Evolutionary conservation across 2,329 filamentous ascomycete genomes (phyloP), one percentile per base, ranked within the genome.

Genomic region (Neofusicoccum umdonicola): DNA sequence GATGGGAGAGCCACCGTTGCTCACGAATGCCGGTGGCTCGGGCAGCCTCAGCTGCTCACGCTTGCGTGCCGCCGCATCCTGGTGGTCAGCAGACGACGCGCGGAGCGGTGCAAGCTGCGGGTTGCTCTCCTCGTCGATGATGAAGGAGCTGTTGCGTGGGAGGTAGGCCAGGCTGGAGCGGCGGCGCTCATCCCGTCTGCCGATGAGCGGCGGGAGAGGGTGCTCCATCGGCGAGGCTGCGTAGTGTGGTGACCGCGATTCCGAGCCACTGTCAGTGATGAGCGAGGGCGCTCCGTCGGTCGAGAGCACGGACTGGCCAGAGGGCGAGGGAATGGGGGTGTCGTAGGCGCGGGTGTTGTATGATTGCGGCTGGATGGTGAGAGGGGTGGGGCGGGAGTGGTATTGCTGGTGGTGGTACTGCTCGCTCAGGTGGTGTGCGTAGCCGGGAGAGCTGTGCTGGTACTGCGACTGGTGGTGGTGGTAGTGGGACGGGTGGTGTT

Each of bases 251-350:
- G 81, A 83, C 56, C 81, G 76, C 3, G 80, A 78, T 66, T 80
- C 76, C 31, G 80, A 82, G 19, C 80, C 81, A 56, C 73, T 78
- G 74, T 95, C 91, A 0, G 90, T 92, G 57, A 91, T 82, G 67
- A 92, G 82, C 1, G 89, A 90, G 6, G 89, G 89, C 4, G 88
- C 86, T 35, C 82, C 81, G 50, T 90, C 88, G 15, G 84, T 79
- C 2, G 89, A 91, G 44, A 84, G 82, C 62, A 88, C 86, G 2
- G 87, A 89, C 69, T 83, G 85, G 60, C 85, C 82, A 15, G 80
- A 82, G 13, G 88, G 88, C 8, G 88, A 90, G 47, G 85, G 86
- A 69, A 90, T 82, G 41, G 88, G 83, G 9, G 82, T 82, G 65
- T 89, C 86, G 67, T 80, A 77, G 50, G 70, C 69, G 69, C 65